These are phyloP conservation scores for Dianthus caryophyllus DNA, from an alignment of 148 eudicot species.

Conservation along the genomic window DNA sequence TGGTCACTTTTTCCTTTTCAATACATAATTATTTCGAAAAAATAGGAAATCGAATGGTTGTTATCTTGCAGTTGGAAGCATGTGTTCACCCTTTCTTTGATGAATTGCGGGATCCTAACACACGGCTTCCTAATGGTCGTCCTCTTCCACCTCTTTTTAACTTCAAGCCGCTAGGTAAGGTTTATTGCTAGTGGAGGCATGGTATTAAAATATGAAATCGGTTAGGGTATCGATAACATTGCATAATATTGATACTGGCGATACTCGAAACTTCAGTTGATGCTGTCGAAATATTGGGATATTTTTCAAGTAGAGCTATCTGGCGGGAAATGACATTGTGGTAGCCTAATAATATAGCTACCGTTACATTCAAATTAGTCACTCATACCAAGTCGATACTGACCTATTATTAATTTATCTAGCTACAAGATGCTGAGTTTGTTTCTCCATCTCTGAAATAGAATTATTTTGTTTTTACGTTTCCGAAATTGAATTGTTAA, in stretches of 20 bases:
- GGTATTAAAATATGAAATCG: background rate
- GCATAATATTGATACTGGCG: too few relatives aligned
- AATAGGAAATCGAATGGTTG: background rate
- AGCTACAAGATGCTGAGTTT: background rate
- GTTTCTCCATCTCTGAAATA: background rate
- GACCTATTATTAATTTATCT: too few relatives aligned
- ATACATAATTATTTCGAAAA: background rate
- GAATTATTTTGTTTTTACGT: background rate
- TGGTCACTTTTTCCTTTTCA: background rate
- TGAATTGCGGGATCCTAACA: constrained; percentile 86
- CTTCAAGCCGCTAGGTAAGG: constrained; percentile 76
- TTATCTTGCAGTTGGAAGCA: constrained; percentile 81
- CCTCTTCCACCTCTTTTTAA: constrained; percentile 97
- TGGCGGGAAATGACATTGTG: too few relatives aligned
- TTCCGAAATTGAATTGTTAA: background rate
- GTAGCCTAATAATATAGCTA: background rate
- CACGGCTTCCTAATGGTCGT: constrained; percentile 96
- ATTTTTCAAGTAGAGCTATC: too few relatives aligned
- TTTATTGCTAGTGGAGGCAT: constrained; percentile 9
- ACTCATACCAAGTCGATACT: too few relatives aligned
- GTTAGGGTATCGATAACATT: too few relatives aligned
- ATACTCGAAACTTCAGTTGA: too few relatives aligned
- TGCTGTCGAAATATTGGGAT: too few relatives aligned
- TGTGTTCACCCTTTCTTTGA: constrained; percentile 98
- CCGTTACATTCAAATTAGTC: too few relatives aligned